phyloP scores from a whole-genome alignment of 2,329 filamentous ascomycete genomes.

The Cryoendolithus antarcticus region DNA sequence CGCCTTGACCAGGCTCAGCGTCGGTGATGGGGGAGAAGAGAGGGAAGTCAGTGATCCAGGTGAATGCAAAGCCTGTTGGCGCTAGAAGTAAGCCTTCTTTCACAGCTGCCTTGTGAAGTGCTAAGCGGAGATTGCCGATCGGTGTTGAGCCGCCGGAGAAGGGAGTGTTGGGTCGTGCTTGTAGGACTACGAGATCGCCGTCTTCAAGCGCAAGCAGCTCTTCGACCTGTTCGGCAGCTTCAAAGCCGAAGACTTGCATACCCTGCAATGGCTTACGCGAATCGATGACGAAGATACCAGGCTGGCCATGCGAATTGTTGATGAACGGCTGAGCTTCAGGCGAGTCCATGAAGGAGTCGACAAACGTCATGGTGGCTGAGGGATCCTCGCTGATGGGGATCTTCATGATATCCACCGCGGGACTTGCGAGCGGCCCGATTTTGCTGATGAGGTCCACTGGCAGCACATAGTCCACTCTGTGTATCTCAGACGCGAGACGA shows the following conservation, averaged over 20 bases:
- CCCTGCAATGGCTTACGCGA: constrained; percentile 61
- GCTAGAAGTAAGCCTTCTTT: constrained; percentile 44
- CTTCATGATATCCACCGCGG: constrained; percentile 63
- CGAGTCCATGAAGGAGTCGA: constrained; percentile 59
- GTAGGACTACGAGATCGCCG: constrained; percentile 70
- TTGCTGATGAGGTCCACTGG: constrained; percentile 56
- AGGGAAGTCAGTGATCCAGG: constrained; percentile 85
- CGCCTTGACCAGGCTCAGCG: constrained; percentile 65
- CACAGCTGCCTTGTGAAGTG: constrained; percentile 57
- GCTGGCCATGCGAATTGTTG: constrained; percentile 62
- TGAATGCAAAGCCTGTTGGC: constrained; percentile 49
- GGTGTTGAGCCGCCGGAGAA: constrained; percentile 60
- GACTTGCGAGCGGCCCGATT: constrained; percentile 56
- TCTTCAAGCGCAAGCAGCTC: constrained; percentile 44
- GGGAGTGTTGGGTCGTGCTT: constrained; percentile 57
- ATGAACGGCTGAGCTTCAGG: constrained; percentile 45
- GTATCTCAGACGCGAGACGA: constrained; percentile 56
- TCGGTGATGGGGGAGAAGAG: constrained; percentile 67
- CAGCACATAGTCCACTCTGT: constrained; percentile 50
- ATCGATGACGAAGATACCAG: constrained; percentile 67
- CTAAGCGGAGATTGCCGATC: constrained; percentile 59
- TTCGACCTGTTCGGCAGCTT: constrained; percentile 49
- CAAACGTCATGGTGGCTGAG: constrained; percentile 46
- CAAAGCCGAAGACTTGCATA: constrained; percentile 64
- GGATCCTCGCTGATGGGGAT: constrained; percentile 46